Percentiles rank a stretch among this genome's conserved stretches.
These are phyloP conservation scores for Microbotryum violaceum DNA, from an alignment of 1,284 basidiomycete genomes.

Conservation along the genomic window DNA sequence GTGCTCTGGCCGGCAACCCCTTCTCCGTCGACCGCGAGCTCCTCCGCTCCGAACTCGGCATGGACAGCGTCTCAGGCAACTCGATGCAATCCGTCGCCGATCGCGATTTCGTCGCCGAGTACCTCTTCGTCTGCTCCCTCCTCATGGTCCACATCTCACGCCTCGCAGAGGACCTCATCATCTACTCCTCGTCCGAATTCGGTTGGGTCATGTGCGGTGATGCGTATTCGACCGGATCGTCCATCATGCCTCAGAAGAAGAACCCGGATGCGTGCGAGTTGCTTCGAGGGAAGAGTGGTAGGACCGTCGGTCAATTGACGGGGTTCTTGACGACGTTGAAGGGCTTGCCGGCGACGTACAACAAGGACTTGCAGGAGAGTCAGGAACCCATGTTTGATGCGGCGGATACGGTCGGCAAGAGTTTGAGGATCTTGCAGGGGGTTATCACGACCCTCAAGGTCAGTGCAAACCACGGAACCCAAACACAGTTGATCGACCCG, in stretches of 20 bases:
- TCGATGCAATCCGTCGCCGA: slow-evolving; percentile 91
- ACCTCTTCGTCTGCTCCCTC: slow-evolving; percentile 91
- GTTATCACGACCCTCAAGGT: slow-evolving; percentile 84
- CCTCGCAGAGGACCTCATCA: slow-evolving; percentile 90
- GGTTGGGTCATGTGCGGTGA: slow-evolving; percentile 90
- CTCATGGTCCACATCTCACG: slow-evolving; percentile 89
- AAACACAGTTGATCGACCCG: background rate
- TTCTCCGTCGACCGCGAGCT: slow-evolving; percentile 86
- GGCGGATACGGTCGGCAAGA: slow-evolving; percentile 83
- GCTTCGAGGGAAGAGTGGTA: slow-evolving; percentile 87
- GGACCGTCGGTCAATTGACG: slow-evolving; percentile 94
- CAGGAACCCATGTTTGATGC: slow-evolving; percentile 96
- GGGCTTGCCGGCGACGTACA: slow-evolving; percentile 95
- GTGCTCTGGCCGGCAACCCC: slow-evolving; percentile 92
- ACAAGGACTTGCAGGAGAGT: slow-evolving; percentile 98
- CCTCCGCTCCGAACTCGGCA: slow-evolving; percentile 74
- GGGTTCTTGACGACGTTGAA: slow-evolving; percentile 98
- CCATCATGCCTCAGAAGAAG: slow-evolving; percentile 99
- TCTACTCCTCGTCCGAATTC: slow-evolving; percentile 95
- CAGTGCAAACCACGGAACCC: background rate
- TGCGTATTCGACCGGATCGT: slow-evolving; percentile 97
- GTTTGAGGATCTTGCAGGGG: slow-evolving; percentile 85
- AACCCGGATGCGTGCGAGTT: slow-evolving; percentile 96
- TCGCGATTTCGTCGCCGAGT: slow-evolving; percentile 94
- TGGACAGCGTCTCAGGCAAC: slow-evolving; percentile 77